These are phyloP conservation scores for Dittrichia graveolens DNA, from an alignment of 129 eudicot genomes.

Conservation along the genomic window DNA sequence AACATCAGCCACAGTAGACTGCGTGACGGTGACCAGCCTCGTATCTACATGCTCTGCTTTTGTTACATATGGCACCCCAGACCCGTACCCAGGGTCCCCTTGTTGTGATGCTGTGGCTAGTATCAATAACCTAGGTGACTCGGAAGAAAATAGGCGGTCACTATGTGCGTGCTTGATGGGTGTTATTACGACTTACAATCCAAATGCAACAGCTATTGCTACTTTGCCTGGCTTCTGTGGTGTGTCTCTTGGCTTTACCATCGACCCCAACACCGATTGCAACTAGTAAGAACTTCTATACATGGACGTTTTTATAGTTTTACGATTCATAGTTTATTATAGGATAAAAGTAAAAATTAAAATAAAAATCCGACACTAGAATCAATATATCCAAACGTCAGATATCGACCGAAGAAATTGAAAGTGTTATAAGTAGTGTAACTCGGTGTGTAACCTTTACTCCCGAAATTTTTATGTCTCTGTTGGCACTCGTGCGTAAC, in stretches of 20 bases:
- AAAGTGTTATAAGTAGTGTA: no score
- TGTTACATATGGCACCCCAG: conserved; percentile 45
- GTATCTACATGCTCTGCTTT: conserved; percentile 44
- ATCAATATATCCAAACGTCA: no score
- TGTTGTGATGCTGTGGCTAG: conserved; percentile 46
- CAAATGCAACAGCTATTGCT: conserved; percentile 45
- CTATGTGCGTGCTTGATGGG: conserved; percentile 47
- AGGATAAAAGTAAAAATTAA: no score
- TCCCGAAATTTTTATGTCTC: no score
- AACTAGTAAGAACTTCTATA: conserved; percentile 53
- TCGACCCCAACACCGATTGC: conserved; percentile 84
- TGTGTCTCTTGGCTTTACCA: conserved; percentile 84
- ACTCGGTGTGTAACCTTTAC: no score
- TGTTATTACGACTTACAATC: conserved; percentile 45
- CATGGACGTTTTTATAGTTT: no score
- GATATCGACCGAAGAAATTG: no score
- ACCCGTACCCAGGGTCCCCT: conserved; percentile 46
- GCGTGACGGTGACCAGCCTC: conserved; percentile 42
- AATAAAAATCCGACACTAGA: no score
- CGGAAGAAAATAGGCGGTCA: conserved; percentile 36
- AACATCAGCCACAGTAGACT: conserved; percentile 37
- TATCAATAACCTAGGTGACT: conserved; percentile 39
- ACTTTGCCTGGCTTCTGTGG: conserved; percentile 92
- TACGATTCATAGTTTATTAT: no score
- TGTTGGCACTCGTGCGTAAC: no score